These are phyloP conservation scores for Lyophyllum atratum DNA, from an alignment of 768 basidiomycete genomes.

Conservation along the genomic window DNA sequence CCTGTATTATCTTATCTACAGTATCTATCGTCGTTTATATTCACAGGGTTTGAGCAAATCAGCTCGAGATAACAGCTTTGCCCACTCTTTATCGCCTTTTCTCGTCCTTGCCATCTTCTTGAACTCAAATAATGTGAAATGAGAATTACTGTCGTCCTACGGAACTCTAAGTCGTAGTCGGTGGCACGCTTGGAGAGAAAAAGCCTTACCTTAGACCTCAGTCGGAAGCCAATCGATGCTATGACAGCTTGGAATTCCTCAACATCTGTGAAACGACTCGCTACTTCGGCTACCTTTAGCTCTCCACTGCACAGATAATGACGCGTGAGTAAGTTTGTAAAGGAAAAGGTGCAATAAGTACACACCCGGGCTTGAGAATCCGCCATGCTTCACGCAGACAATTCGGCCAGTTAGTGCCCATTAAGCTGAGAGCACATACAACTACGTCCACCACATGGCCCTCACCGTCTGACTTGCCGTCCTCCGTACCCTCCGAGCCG, in stretches of 20 bases:
- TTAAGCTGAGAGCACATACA: constrained; percentile 92
- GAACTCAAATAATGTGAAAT: constrained; percentile 87
- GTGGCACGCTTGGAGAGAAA: not conserved
- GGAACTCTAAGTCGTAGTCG: not conserved
- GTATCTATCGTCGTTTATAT: constrained; percentile 78
- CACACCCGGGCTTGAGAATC: constrained; percentile 77
- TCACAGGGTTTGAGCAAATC: constrained; percentile 83
- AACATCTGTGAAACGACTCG: constrained; percentile 74
- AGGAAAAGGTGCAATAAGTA: not conserved
- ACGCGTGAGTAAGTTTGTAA: not conserved
- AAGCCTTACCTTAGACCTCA: constrained; percentile 61
- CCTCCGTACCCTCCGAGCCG: constrained; percentile 59
- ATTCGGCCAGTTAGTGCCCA: constrained; percentile 96
- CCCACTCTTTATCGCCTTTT: constrained; percentile 63
- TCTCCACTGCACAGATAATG: constrained; percentile 56
- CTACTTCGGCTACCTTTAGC: constrained; percentile 86
- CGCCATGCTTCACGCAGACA: constrained; percentile 90
- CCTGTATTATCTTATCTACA: constrained; percentile 11
- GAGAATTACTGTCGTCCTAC: constrained; percentile 81
- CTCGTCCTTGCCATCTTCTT: constrained; percentile 52
- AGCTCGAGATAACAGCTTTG: constrained; percentile 50
- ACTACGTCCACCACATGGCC: constrained; percentile 88
- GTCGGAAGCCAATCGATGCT: constrained; percentile 69
- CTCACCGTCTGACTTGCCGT: constrained; percentile 45
- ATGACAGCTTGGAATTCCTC: constrained; percentile 70